Evolutionary conservation across 1,284 basidiomycete genomes (phyloP), one percentile per base, ranked within the genome.

Genomic region (Irpex sp.): DNA sequence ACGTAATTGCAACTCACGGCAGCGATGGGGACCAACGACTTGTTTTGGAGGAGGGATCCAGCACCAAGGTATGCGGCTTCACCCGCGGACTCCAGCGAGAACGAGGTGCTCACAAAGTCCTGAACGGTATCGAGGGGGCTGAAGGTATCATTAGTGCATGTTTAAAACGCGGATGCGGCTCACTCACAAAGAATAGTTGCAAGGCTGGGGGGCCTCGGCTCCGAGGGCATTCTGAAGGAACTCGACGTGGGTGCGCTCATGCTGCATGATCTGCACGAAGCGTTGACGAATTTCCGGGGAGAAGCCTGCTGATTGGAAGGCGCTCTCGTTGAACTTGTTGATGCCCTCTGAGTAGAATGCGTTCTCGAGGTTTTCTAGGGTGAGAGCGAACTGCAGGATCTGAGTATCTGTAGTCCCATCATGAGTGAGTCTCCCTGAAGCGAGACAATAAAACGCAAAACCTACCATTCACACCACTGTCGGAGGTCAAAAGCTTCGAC

Each of bases 281-380:
- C 59, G 47, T 51, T 53, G 31, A 6, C 59, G 47, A 26, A 60
- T 51, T 7, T 4, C 15, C n/a, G 59, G 26, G 17, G 21, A 7
- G 36, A 53, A 60, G 36, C 59, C 59, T n/a, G 59, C 47, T 1
- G 15, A 19, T 17, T 53, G 26, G 59, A 60, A 60, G 31, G 47
- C 59, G 13, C 19, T 36, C 6, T 53, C 59, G 50, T 60, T 54
- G 47, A 60, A 37, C 50, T 59, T 49, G 35, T 39, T 17, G 17
- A 65, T 57, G 57, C 61, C 56, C 51, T 62, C n/a, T 6, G 19
- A 19, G 73, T 85, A 93, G 78, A 91, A 91, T n/a, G 81, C 76
- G 71, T 81, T 80, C 74, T 91, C 87, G 65, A 93, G 78, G 71
- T 90, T 82, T 75, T 92, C 88, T 57, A 92, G 79, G n/a, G 84